A percentile compares a stretch with the other conserved stretches of the same genome.
These are phyloP conservation scores for Maudiozyma pseudohumilis DNA, from an alignment of 805 yeast species.

Conservation along the genomic window DNA sequence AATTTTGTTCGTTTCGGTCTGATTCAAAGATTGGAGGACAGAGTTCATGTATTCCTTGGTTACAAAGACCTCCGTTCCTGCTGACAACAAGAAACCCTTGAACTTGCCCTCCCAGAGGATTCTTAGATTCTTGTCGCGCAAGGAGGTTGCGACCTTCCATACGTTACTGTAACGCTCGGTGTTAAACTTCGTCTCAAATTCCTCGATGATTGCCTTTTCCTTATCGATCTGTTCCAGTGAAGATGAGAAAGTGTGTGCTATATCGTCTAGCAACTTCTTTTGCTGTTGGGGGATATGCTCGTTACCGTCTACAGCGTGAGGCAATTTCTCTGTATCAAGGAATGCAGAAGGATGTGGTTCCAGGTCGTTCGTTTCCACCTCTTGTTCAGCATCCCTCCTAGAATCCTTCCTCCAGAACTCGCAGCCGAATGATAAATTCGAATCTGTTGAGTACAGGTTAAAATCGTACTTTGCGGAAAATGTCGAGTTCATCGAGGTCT, in stretches of 20 bases:
- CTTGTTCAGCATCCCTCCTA: not conserved
- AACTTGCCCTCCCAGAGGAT: constrained; percentile 83
- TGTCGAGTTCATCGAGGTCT: constrained; percentile 64
- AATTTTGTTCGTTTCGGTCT: constrained; percentile 12
- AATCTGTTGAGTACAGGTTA: constrained; percentile 81
- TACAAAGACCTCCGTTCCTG: constrained; percentile 48
- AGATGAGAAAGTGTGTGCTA: constrained; percentile 26
- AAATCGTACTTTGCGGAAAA: constrained; percentile 81
- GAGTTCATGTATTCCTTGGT: constrained; percentile 24
- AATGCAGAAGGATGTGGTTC: not conserved
- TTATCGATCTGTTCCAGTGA: constrained; percentile 23
- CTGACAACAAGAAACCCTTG: constrained; percentile 66
- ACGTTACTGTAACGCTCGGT: constrained; percentile 57
- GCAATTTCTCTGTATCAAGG: not conserved
- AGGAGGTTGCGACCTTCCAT: constrained; percentile 60
- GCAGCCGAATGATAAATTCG: constrained; percentile 77
- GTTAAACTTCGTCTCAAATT: constrained; percentile 41
- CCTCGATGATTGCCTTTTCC: constrained; percentile 38
- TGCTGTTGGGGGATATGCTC: constrained; percentile 1
- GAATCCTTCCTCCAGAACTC: constrained; percentile 50
- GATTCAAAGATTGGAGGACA: not conserved
- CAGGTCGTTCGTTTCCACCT: not conserved
- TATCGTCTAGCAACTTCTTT: constrained; percentile 18
- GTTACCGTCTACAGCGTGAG: not conserved
- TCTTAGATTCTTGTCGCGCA: constrained; percentile 50